Evolutionary conservation across 768 basidiomycete genomes (phyloP), one percentile per base, ranked within the genome.

Genomic region (Amanita brunnescens): DNA sequence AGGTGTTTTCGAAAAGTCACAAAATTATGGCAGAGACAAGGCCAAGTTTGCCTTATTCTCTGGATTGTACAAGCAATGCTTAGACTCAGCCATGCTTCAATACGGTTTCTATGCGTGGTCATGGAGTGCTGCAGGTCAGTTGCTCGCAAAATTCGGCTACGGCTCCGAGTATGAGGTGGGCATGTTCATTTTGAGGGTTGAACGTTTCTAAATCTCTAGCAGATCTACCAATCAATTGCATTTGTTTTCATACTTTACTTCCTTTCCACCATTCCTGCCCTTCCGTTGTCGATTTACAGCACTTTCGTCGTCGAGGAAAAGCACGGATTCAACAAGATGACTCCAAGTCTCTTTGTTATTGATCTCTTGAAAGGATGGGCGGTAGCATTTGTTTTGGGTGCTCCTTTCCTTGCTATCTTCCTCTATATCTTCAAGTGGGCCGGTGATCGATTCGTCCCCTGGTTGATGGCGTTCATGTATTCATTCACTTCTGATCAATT

Each of bases 251-350:
- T 87, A 37, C 68, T 95, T 38, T 82, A 79, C 59, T 64, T 87
- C 52, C 49, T 81, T 35, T 85, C 85, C 2, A 76, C 81, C 0
- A 63, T 89, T 24, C 82, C 91, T 2, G 71, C 78, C 6, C 70
- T 93, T 9, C 92, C 95, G 16, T 70, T 91, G 37, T 81, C 79
- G 29, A 72, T 85, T 20, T 97, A 96, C 70, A 78, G 82, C 54
- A 96, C 91, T 2, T 99, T 99, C 62, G 87, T 93, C 5, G 74
- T 98, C 34, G 96, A 98, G 68, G 87, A 95, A 63, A 87, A 85
- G 57, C 91, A 96, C 57, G 94, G 94, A 0, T 98, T 97, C 76
- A 99, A 98, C 77, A 96, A 98, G 70, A 93, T 83, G 5, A 90
- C 92, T 0, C 78, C 80, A 1, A 59, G 59, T 13, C 70, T 94